Evolutionary conservation across 169 alveolate species (phyloP), one percentile per base, ranked within the genome.

Genomic region (Plasmodium vivax): DNA sequence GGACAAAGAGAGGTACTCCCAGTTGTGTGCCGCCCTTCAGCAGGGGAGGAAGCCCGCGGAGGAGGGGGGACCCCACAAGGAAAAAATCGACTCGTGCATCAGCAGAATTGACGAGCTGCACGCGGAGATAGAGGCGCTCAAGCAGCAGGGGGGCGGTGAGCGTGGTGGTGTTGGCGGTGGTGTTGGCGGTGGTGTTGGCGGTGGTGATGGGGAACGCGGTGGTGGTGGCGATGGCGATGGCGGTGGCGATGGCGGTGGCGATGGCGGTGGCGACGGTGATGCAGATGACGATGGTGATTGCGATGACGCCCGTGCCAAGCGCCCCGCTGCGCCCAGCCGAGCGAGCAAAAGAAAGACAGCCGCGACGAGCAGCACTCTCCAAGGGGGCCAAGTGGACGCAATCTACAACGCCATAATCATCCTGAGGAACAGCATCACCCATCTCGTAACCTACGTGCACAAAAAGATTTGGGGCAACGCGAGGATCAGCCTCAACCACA

Each of bases 81-180:
- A 85, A 8, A 62, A 54, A 56, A 85, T 85, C 30, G 80, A 85
- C 34, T 45, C 16, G 19, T 85, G 93, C 41, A 85, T 85, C 3
- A 72, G 56, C 9, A 73, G 41, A 27, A 85, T 73, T 30, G 68
- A 74, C 19, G 79, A 85, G 43, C 16, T 85, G 38, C 77, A 85
- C 41, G 79, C 77, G 2, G 93, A 85, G 51, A 74, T 85, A 32
- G 27, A 74, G 9, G n/a, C 74, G 8, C 75, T 85, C 27, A 85
- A 85, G 62, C 51, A 30, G 27, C 47, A 56, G 58, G 73, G 32
- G 9, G 73, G 9, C n/a, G n/a, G n/a, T n/a, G n/a, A n/a, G n/a
- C n/a, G n/a, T n/a, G n/a, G n/a, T n/a, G n/a, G n/a, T n/a, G n/a
- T n/a, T n/a, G n/a, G n/a, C n/a, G n/a, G n/a, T n/a, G n/a, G n/a